These are phyloP conservation scores for Claviceps spartinae DNA, from an alignment of 2,329 filamentous ascomycete genomes.

Conservation along the genomic window DNA sequence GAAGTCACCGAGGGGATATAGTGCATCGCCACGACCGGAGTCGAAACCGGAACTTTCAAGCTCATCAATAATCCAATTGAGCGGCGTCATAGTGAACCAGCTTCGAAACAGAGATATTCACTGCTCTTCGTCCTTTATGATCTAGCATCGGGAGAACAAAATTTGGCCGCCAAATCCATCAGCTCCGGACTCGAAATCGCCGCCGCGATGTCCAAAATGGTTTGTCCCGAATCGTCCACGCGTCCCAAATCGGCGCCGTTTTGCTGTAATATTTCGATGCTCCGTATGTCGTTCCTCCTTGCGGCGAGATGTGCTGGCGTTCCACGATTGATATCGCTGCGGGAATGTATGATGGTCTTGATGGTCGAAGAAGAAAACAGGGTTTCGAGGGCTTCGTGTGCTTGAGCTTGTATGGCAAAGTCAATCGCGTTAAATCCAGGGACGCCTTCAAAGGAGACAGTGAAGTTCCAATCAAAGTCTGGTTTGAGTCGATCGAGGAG, in stretches of 20 bases:
- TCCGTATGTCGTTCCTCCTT: background rate
- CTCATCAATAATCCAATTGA: too few species aligned
- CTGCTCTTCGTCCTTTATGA: background rate
- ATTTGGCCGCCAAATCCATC: background rate
- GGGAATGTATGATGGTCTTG: background rate
- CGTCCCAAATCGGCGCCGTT: background rate
- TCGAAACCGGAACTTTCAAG: too few species aligned
- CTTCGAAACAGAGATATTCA: background rate
- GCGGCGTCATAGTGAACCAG: background rate
- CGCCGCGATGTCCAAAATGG: background rate
- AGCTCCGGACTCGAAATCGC: background rate
- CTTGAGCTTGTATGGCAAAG: background rate
- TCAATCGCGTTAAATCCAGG: background rate
- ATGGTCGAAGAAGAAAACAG: background rate
- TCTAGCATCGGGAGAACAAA: background rate
- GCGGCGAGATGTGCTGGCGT: slow-evolving; percentile 1
- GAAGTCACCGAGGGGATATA: too few species aligned
- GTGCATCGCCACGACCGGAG: too few species aligned
- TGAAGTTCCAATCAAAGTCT: background rate
- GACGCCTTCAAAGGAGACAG: background rate
- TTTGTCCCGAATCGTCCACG: background rate
- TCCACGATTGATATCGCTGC: slow-evolving; percentile 1
- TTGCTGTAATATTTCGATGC: background rate
- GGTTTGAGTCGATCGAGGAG: background rate
- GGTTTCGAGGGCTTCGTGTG: background rate